Evolutionary conservation across 352 stramenopile genomes (phyloP), one percentile per base, ranked within the genome.

Genomic region (Globisporangium paddicum): DNA sequence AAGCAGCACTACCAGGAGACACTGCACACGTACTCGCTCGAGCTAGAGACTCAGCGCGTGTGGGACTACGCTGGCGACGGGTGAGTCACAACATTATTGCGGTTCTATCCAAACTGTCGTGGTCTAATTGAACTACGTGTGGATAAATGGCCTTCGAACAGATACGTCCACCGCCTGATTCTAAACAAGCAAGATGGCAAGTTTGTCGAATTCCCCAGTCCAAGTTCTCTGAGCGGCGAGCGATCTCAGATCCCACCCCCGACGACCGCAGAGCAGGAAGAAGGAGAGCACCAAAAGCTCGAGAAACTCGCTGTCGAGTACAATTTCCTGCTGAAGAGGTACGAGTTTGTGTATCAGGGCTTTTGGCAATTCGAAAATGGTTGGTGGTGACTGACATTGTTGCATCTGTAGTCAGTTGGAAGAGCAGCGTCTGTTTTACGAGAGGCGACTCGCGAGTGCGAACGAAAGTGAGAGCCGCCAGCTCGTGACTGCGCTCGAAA

Each of bases 231-330:
- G 57, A 89, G 83, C 62, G 73, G 79, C 52, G 73, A 92, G 67
- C 73, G 80, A 9, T 90, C 81, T n/a, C 79, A 88, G 59, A 70
- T 75, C 30, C 81, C 82, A 10, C 82, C 82, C 9, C 67, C 66
- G 5, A 90, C 80, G 16, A 68, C 74, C 7, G 83, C 75, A 8
- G 82, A 97, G 60, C 87, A 98, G 54, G 93, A 97, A 63, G 93
- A 97, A 67, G 77, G 86, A 1, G 80, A 98, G 47, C 95, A 98
- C 71, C 75, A 79, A 11, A 99, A 99, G 73, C 76, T 98, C 11
- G 96, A 99, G 66, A 97, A 96, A 40, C 88, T 98, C 37, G 95
- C 95, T 0, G 77, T 90, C 35, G 94, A 98, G 78, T 98, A 98
- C 72, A 98, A 98, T 49, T 96, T 95, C 44, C 62, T 99, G 41